phyloP scores from a whole-genome alignment of 2,329 filamentous ascomycete species.

The Neonectria faginata region DNA sequence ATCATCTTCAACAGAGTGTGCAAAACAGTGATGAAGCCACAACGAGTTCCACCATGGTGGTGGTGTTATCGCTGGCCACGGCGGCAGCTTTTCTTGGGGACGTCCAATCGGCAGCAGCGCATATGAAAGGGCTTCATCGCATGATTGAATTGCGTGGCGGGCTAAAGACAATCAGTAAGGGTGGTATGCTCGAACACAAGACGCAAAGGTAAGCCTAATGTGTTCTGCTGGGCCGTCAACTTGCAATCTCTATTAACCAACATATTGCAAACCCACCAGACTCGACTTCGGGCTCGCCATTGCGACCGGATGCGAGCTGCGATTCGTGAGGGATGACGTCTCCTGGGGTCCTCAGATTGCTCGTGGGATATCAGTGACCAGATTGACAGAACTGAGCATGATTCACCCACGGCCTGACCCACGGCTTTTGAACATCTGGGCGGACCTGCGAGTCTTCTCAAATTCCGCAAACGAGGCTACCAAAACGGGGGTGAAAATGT shows the following conservation, averaged over 20 bases:
- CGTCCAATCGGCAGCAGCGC: constrained; percentile 34
- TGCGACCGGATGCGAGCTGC: constrained; percentile 18
- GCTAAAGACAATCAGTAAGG: constrained; percentile 23
- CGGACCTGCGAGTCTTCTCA: constrained; percentile 42
- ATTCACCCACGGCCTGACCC: constrained; percentile 28
- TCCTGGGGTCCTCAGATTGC: constrained; percentile 32
- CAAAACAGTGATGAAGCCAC: constrained; percentile 30
- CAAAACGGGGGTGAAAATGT: constrained; percentile 35
- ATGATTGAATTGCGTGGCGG: constrained; percentile 44
- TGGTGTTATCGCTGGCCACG: constrained; percentile 39
- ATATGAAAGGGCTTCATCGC: constrained; percentile 41
- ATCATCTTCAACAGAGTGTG: constrained; percentile 35
- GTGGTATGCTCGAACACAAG: constrained; percentile 35
- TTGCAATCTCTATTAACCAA: neutral
- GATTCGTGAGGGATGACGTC: constrained; percentile 19
- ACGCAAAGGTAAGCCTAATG: constrained; percentile 18
- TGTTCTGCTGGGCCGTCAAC: no score
- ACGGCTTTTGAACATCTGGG: constrained; percentile 38
- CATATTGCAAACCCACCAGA: neutral
- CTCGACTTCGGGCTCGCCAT: constrained; percentile 31
- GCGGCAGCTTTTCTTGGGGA: constrained; percentile 40
- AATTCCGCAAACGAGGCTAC: constrained; percentile 37
- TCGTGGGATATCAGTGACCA: neutral
- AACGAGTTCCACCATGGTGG: constrained; percentile 35
- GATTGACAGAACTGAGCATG: constrained; percentile 25